Evolutionary conservation across 2,329 filamentous ascomycete genomes (phyloP), one percentile per base, ranked within the genome.

Genomic region (Talaromyces sp.): DNA sequence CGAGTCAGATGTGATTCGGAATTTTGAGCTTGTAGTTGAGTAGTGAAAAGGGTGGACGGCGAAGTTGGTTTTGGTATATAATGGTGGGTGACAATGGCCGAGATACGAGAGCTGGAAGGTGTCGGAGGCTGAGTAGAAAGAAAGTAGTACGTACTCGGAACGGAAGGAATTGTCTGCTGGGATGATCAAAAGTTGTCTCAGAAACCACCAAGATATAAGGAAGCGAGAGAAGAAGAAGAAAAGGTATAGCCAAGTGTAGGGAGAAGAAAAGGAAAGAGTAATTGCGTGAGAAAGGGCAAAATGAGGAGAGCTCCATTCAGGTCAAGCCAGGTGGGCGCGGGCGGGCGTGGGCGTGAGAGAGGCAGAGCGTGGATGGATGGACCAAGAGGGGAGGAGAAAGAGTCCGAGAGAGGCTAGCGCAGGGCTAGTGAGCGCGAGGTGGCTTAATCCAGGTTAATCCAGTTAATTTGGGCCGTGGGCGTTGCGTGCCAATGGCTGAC

Each of bases 261-360:
- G 61, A 40, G 64, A 48, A 63, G 64, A 68, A 66, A 70, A 65
- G 9, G 70, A 65, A 9, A 55, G 31, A 56, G 67, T 67, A 35
- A 60, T 54, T 37, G 59, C 35, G 59, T 21, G 59, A 61, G 59
- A 66, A 67, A 68, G 62, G 62, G 64, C 66, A 64, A 61, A 66
- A 66, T 61, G 60, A 63, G 18, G 58, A 62, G 57, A 69, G 60
- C 59, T 55, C 59, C 46, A 50, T 50, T 50, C 23, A 50, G 46
- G 46, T 37, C 50, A 54, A 35, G 50, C 28, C 50, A 54, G 50
- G 37, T 31, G 57, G 57, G 18, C 31, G 57, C 12, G 57, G 57
- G 57, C 56, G 57, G 57, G 57, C 56, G 37, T 31, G 57, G 57
- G 18, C 28, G 57, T 35, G 57, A 48, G 44, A 48, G 57, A 48